phyloP scores from a whole-genome alignment of 495 filamentous ascomycete species.

The Cercophora samala region DNA sequence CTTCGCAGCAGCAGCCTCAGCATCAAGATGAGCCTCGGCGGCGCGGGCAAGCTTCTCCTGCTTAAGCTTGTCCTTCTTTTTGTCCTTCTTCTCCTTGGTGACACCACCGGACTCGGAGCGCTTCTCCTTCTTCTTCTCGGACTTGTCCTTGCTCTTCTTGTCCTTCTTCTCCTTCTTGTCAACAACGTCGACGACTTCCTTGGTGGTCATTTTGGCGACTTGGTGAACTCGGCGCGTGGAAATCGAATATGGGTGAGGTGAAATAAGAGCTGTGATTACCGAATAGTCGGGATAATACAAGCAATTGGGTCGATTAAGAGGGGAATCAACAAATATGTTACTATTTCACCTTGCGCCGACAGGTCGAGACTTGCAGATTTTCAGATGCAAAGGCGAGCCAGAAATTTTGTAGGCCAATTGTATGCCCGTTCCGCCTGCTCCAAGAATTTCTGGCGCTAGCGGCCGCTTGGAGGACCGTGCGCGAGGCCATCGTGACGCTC shows the following conservation, averaged over 20 bases:
- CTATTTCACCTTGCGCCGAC: neutral
- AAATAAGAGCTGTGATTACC: neutral
- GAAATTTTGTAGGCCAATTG: conserved; percentile 37
- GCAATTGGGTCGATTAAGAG: neutral
- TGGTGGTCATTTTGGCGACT: conserved; percentile 26
- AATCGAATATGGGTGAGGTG: neutral
- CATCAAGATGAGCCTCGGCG: conserved; percentile 33
- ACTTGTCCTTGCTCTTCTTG: conserved; percentile 83
- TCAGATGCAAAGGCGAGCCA: conserved; percentile 16
- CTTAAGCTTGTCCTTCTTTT: conserved; percentile 59
- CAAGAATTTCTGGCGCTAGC: conserved; percentile 4
- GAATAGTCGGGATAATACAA: neutral
- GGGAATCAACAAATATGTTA: neutral
- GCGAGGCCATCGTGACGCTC: neutral
- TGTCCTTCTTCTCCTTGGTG: conserved; percentile 60
- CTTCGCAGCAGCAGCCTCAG: conserved; percentile 26
- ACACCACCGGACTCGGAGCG: conserved; percentile 73
- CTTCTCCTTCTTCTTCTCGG: conserved; percentile 72
- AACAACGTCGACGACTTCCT: conserved; percentile 30
- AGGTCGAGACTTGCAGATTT: conserved; percentile 24
- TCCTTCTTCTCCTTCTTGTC: conserved; percentile 70
- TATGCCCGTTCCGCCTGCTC: conserved; percentile 28
- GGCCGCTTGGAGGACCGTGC: neutral
- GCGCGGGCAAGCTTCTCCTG: conserved; percentile 47
- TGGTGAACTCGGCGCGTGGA: neutral